phyloP scores from a whole-genome alignment of 2,329 filamentous ascomycete genomes.

The Calonectria naviculata region DNA sequence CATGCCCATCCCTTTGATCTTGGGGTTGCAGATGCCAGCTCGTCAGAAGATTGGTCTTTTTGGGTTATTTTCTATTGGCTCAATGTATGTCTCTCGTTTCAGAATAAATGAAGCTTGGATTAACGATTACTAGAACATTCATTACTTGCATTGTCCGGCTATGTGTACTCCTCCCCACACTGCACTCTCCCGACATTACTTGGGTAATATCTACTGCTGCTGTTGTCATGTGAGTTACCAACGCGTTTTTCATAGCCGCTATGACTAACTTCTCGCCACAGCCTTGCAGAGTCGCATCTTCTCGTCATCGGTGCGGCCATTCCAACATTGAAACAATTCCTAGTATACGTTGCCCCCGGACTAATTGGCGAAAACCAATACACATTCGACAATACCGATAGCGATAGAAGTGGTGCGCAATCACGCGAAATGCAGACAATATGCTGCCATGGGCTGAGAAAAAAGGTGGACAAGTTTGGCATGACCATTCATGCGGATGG shows the following conservation, averaged over 20 bases:
- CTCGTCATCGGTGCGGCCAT: constrained; percentile 26
- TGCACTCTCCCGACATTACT: constrained; percentile 14
- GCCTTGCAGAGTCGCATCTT: constrained; percentile 27
- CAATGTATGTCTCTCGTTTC: background rate
- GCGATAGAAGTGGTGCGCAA: background rate
- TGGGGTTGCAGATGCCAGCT: constrained; percentile 53
- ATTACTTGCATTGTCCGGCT: constrained; percentile 30
- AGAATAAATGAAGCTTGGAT: background rate
- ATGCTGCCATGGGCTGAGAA: background rate
- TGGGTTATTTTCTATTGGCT: constrained; percentile 55
- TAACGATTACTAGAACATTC: constrained; percentile 4
- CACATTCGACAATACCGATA: background rate
- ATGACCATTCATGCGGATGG: background rate
- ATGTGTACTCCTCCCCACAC: constrained; percentile 13
- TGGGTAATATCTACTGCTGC: constrained; percentile 20
- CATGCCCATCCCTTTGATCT: constrained; percentile 55
- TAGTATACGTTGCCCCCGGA: constrained; percentile 24
- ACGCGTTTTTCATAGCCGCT: too few species aligned
- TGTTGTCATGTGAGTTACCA: background rate
- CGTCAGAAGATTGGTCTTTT: constrained; percentile 56
- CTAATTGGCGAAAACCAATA: background rate
- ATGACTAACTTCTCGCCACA: background rate
- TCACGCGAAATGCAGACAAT: background rate
- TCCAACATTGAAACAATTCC: constrained; percentile 24
- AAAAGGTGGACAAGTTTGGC: background rate